phyloP scores from a whole-genome alignment of 176 grass and related monocot genomes.

The Alloteropsis semialata region DNA sequence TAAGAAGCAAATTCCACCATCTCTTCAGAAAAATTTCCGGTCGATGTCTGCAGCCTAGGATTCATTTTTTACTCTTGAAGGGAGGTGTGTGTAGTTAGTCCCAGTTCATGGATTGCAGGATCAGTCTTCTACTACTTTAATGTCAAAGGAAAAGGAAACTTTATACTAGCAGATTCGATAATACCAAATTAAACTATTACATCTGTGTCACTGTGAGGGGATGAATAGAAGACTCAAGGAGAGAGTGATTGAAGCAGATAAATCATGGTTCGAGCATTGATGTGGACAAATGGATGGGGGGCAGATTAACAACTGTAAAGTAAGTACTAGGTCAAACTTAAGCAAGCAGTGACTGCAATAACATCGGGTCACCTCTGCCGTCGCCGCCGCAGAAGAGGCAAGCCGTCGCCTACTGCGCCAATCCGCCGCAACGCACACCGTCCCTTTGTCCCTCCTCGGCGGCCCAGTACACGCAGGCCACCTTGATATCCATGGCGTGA shows the following conservation, averaged over 20 bases:
- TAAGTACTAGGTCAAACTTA: not conserved
- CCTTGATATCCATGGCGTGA: not conserved
- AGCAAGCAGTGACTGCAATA: not conserved
- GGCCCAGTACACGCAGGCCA: not conserved
- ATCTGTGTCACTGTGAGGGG: not conserved
- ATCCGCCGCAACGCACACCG: not conserved
- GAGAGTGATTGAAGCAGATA: not conserved
- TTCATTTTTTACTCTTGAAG: not conserved
- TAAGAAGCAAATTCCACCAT: not conserved
- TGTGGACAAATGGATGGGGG: not conserved
- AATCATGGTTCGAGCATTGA: not conserved
- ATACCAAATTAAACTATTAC: not conserved
- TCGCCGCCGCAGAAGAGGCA: not conserved
- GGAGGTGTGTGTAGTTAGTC: not conserved
- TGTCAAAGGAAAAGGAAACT: not conserved
- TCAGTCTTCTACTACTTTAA: not conserved
- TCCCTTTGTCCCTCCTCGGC: not conserved
- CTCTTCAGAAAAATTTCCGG: not conserved
- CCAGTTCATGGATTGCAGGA: not conserved
- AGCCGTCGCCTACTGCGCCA: not conserved
- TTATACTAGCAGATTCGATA: not conserved
- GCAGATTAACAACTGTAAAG: not conserved
- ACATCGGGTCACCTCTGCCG: not conserved
- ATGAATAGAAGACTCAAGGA: not conserved
- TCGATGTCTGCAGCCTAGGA: not conserved